Base-by-base conservation (phyloP, 768 basidiomycete genomes). In the Xerocomellus amylosporus region DNA sequence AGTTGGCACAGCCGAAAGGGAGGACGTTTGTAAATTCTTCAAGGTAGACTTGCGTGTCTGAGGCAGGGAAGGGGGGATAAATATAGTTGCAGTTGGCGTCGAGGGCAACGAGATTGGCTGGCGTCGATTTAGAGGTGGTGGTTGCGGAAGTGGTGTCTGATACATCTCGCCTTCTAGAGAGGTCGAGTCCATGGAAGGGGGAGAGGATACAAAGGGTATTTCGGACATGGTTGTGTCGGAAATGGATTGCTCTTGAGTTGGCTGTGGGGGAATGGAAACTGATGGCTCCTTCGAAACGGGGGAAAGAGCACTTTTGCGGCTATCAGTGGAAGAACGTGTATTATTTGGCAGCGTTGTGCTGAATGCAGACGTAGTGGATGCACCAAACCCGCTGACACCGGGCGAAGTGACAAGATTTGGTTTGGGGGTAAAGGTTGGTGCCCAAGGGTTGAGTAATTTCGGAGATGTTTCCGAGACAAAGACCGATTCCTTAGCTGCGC, bases 101-200 rank as follows among this genome's bases (percentile, higher is more conserved):
- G 67, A n/a, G 3, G 71, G 71, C n/a, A 72, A 49, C 4, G 72
- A 73, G 28, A 72, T 69, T 30, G 72, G 69, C 22, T 57, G 60
- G 10, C 51, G 67, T 57, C 67, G 65, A 49, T 49, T 53, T 13
- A 72, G 64, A 42, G 59, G 64, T 26, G 71, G 71, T 4, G 72
- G 72, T 51, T 60, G 62, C 19, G 46, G 30, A 28, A 46, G 59
- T 42, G 55, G 51, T 12, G 48, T 61, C 28, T 59, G 65, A 43
- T 31, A 49, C 22, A 36, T 48, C 24, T 20, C 14, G 19, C 22
- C 42, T 20, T 59, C 60, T 19, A 55, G 33, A 31, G 53, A 36
- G 20, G 49, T 31, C 33, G 54, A 40, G 41, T 42, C n/a, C 43
- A 57, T 54, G 8, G 60, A 38, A 3, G 66, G 60, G 20, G 56